Evolutionary conservation across 1,284 basidiomycete genomes (phyloP), one percentile per base, ranked within the genome.

Genomic region (Trichosporon inkin): DNA sequence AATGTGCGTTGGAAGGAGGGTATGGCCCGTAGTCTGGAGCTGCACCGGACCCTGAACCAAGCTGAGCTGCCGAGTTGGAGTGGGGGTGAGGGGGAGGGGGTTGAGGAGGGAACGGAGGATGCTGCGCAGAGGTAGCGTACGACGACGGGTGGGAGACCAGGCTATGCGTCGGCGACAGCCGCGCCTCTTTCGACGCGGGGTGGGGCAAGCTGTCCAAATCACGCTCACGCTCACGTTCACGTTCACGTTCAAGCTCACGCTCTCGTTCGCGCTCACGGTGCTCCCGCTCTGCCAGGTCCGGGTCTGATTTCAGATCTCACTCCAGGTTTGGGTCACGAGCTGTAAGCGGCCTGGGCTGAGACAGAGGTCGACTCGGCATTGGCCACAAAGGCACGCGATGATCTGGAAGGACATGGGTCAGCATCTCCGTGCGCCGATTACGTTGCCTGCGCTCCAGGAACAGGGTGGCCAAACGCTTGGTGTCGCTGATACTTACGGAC

Each of bases 401-500:
- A 40, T 51, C 56, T 52, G 22, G n/a, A 36, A 40, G 13, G 51
- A 24, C 24, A 28, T 49, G 44, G 24, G 24, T 49, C 44, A 49
- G 44, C 44, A 49, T 32, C 44, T 49, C 24, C 24, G 44, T 49
- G 19, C 24, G 16, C 16, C 44, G 44, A 22, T 49, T 49, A 49
- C 44, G 44, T 49, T 49, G 44, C 16, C 7, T 14, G 44, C 24
- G 13, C 11, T 24, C n/a, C 24, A 24, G 44, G 28, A 49, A 22
- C 22, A 32, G 44, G 44, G 44, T 14, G 41, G 41, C 41, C 41
- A 24, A 32, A 32, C 28, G 41, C 11, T 19, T 10, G 10, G 13
- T 10, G 20, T 34, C 10, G 35, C 13, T 8, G 6, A 49, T 16
- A 64, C 62, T 61, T 19, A 64, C 62, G 47, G 11, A 49, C 38